phyloP scores from a whole-genome alignment of 2,329 filamentous ascomycete species.

The Leptographium lundbergii region DNA sequence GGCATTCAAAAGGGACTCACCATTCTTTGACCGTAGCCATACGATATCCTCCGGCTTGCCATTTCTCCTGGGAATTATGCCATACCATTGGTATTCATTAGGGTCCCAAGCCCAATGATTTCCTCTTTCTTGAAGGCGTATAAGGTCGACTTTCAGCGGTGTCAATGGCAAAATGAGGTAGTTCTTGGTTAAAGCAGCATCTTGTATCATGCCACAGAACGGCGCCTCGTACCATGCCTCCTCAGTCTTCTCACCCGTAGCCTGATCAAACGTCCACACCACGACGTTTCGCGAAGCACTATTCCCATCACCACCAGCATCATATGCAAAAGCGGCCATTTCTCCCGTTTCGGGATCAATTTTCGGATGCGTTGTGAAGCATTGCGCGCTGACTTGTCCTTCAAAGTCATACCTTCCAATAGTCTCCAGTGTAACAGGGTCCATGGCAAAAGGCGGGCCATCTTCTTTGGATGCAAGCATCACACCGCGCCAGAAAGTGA shows the following conservation, averaged over 20 bases:
- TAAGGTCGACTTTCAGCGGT: conserved; percentile 31
- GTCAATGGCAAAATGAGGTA: conserved; percentile 34
- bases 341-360: conserved; percentile 37
- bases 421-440: conserved; percentile 35
- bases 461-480: conserved; percentile 44
- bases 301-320: conserved; percentile 28
- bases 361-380: conserved; percentile 40
- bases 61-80: conserved; percentile 35
- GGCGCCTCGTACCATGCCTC: conserved; percentile 37
- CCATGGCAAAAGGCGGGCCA: conserved; percentile 36
- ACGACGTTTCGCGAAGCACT: conserved; percentile 31
- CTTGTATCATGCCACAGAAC: conserved; percentile 40
- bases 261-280: conserved; percentile 30
- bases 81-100: conserved; percentile 42
- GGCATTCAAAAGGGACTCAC: conserved; percentile 17
- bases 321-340: conserved; percentile 39
- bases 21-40: conserved; percentile 38
- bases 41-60: conserved; percentile 38
- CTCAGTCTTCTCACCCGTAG: conserved; percentile 28
- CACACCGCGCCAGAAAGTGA: conserved; percentile 44
- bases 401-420: conserved; percentile 38
- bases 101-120: conserved; percentile 41
- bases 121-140: conserved; percentile 29
- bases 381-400: conserved; percentile 32
- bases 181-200: conserved; percentile 33